Percentiles rank a stretch among this genome's conserved stretches.
Evolutionary conservation across 108 stramenopile genomes (phyloP).

Genomic region (Nitzschia putrida): DNA sequence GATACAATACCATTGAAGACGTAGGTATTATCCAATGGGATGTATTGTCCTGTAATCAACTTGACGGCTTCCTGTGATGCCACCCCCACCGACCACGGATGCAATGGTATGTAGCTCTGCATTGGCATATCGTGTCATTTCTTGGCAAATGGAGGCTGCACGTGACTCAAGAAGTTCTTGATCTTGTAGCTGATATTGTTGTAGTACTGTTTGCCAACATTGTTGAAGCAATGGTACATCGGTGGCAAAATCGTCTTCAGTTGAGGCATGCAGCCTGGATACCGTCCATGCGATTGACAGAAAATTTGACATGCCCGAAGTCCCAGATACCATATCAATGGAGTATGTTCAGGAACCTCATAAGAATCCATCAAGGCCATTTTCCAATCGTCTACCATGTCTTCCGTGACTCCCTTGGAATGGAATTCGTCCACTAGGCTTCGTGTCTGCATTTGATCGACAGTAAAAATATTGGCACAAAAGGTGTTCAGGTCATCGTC

Average conservation of each 20-base stretch:
- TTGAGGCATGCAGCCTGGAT: conserved; percentile 59
- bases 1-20: conserved; percentile 95
- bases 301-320: conserved; percentile 81
- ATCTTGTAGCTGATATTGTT: conserved; percentile 49
- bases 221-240: conserved; percentile 61
- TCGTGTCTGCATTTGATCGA: conserved; percentile 63
- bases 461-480: conserved; percentile 72
- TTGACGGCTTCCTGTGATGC: conserved; percentile 97
- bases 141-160: conserved; percentile 29
- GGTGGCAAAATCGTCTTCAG: conserved; percentile 41
- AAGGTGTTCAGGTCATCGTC: conserved; percentile 68
- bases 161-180: conserved; percentile 36
- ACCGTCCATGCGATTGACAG: conserved; percentile 56
- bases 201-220: conserved; percentile 34
- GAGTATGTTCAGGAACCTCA: conserved; percentile 72
- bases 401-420: conserved; percentile 26
- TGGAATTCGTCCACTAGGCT: conserved; percentile 55
- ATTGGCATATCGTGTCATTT: conserved; percentile 85
- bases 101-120: conserved; percentile 90
- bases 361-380: conserved; percentile 66
- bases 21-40: conserved; percentile 87
- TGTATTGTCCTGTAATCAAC: conserved; percentile 91
- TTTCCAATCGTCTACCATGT: conserved; percentile 46
- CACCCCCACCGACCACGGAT: conserved; percentile 88
- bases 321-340: conserved; percentile 81